Conservation (phyloP, 2,329 filamentous ascomycete genomes). For the Septoria petroselini region DNA sequence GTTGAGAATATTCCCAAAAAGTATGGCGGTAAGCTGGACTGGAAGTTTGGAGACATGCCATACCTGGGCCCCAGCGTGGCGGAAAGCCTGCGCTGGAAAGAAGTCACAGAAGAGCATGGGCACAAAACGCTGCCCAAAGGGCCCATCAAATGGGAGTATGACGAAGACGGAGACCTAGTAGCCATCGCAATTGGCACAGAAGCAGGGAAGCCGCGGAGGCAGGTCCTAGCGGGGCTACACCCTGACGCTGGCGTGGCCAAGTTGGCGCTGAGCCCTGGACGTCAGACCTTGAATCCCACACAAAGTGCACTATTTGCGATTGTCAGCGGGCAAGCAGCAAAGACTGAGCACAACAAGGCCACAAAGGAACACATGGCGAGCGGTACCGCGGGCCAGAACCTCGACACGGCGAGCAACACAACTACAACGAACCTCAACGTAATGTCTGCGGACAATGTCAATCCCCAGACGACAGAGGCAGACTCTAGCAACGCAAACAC, state of each 20-base stretch:
- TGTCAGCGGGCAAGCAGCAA: conserved; percentile 10
- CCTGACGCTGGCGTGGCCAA: conserved; percentile 27
- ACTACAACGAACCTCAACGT: conserved; percentile 3
- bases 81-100: conserved; percentile 43
- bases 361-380: conserved; percentile 8
- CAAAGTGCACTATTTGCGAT: conserved; percentile 23
- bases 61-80: conserved; percentile 60
- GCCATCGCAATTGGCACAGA: conserved; percentile 47
- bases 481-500: conserved; percentile 25
- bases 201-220: conserved; percentile 41
- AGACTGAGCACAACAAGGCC: conserved; percentile 3
- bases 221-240: conserved; percentile 42
- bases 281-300: conserved; percentile 20
- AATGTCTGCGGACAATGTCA: conserved; percentile 8
- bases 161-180: conserved; percentile 43
- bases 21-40: conserved; percentile 85
- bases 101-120: conserved; percentile 29
- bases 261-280: conserved; percentile 32
- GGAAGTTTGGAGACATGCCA: conserved; percentile 71
- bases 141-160: conserved; percentile 47
- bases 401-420: conserved; percentile 1
- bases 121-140: conserved; percentile 47
- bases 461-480: conserved; percentile 8
- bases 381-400: conserved; percentile 3
- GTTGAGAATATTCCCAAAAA: conserved; percentile 78